phyloP scores from a whole-genome alignment of 2,329 filamentous ascomycete genomes.

The Monosporascus cannonballus region DNA sequence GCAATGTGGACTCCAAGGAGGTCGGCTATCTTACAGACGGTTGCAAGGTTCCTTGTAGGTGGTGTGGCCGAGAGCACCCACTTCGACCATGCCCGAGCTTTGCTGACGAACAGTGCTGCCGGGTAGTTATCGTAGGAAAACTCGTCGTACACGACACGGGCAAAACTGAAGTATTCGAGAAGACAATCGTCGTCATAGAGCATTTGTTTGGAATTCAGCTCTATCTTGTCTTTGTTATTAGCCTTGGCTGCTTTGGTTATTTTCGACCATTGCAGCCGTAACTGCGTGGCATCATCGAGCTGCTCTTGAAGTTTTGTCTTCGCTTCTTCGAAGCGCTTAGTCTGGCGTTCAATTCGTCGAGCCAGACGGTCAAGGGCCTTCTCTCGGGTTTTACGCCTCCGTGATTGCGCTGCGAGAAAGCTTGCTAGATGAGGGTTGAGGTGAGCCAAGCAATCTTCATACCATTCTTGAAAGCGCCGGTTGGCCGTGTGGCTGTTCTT shows the following conservation, averaged over 20 bases:
- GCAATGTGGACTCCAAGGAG: slow-evolving; percentile 34
- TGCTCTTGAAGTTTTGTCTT: background rate
- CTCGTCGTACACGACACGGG: slow-evolving; percentile 37
- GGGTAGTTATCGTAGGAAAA: slow-evolving; percentile 32
- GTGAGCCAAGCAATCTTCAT: slow-evolving; percentile 8
- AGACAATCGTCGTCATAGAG: slow-evolving; percentile 12
- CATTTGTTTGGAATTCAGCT: background rate
- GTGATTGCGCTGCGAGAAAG: background rate
- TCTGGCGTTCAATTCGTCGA: background rate
- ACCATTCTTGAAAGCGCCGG: slow-evolving; percentile 19
- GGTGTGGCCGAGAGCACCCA: slow-evolving; percentile 41
- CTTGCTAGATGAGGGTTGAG: slow-evolving; percentile 4
- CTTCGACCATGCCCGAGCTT: slow-evolving; percentile 27
- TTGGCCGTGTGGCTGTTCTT: background rate
- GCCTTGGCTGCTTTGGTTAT: background rate
- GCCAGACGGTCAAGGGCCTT: background rate
- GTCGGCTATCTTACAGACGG: slow-evolving; percentile 29
- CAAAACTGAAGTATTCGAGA: slow-evolving; percentile 32
- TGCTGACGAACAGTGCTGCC: slow-evolving; percentile 27
- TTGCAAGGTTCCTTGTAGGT: slow-evolving; percentile 27
- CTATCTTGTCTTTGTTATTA: background rate
- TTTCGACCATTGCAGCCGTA: background rate
- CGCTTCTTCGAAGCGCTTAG: background rate
- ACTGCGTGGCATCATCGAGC: background rate
- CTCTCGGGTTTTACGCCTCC: background rate